phyloP scores from a whole-genome alignment of 2,329 filamentous ascomycete genomes.

The Ophiosphaerella korrae region DNA sequence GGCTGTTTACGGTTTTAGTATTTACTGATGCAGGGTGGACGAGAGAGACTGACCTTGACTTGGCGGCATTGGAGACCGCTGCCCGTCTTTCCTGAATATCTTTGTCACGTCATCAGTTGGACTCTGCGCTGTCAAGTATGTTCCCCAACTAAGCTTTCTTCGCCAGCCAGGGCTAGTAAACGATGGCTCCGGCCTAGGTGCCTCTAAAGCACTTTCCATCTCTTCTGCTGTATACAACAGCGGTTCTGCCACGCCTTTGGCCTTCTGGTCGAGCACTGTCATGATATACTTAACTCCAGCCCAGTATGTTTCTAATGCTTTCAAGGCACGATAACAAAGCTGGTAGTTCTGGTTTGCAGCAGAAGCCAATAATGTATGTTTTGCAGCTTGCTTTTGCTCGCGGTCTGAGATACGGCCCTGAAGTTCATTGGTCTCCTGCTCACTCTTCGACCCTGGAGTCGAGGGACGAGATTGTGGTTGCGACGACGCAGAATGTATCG shows the following conservation, averaged over 20 bases:
- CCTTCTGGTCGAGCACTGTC: constrained; percentile 83
- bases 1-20: constrained; percentile 46
- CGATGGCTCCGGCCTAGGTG: constrained; percentile 55
- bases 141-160: constrained; percentile 52
- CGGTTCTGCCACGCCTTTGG: constrained; percentile 82
- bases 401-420: constrained; percentile 24
- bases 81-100: constrained; percentile 36
- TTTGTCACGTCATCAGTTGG: constrained; percentile 37
- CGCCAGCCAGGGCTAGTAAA: constrained; percentile 60
- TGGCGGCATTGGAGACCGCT: constrained; percentile 55
- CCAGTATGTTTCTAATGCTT: constrained; percentile 84
- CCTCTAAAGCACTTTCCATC: constrained; percentile 71
- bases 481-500: constrained; percentile 68
- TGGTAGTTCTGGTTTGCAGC: constrained; percentile 88
- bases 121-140: constrained; percentile 45
- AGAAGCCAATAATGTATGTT: constrained; percentile 77
- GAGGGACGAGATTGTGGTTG: constrained; percentile 66
- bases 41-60: constrained; percentile 52
- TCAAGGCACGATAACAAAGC: constrained; percentile 80
- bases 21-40: not conserved
- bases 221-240: constrained; percentile 71
- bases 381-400: constrained; percentile 56
- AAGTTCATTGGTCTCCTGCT: constrained; percentile 5
- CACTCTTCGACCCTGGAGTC: constrained; percentile 9
- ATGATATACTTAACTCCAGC: constrained; percentile 85